phyloP scores from a whole-genome alignment of 768 basidiomycete species.

The Chalciporus pseudorubinellus region DNA sequence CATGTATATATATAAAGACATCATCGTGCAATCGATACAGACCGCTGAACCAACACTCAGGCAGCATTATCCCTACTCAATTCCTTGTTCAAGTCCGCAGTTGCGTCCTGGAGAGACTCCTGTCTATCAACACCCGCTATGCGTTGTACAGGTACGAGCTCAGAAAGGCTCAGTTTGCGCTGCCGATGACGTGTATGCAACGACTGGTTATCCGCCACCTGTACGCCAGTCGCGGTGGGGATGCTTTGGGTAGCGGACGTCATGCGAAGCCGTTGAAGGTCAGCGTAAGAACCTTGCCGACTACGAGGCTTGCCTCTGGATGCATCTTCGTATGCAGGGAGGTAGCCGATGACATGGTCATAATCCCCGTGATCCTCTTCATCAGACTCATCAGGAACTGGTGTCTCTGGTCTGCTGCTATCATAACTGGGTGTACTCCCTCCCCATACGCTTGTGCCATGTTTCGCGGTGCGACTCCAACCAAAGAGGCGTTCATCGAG shows the following conservation, averaged over 20 bases:
- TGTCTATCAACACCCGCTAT: conserved; percentile 57
- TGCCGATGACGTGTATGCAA: conserved; percentile 50
- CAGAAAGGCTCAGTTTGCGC: conserved; percentile 62
- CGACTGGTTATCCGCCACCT: conserved; percentile 36
- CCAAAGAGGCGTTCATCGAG: conserved; percentile 92
- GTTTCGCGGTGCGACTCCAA: conserved; percentile 74
- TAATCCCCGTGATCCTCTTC: conserved; percentile 90
- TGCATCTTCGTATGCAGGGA: conserved; percentile 51
- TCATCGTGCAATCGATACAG: conserved; percentile 19
- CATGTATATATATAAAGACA: conserved; percentile 30
- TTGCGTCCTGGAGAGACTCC: conserved; percentile 63
- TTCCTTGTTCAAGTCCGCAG: conserved; percentile 66
- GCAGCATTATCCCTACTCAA: conserved; percentile 36
- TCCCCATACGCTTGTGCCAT: conserved; percentile 88
- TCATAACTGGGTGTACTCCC: conserved; percentile 54
- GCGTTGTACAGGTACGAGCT: conserved; percentile 59
- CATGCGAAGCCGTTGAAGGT: conserved; percentile 66
- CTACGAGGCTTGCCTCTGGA: conserved; percentile 49
- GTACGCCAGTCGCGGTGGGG: conserved; percentile 20
- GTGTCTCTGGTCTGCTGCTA: conserved; percentile 62
- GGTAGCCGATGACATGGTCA: conserved; percentile 76
- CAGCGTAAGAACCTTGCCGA: conserved; percentile 75
- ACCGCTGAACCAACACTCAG: conserved; percentile 20
- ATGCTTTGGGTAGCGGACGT: conserved; percentile 17
- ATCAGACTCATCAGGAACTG: conserved; percentile 77